These are phyloP conservation scores for Aurantiochytrium sp. DNA, from an alignment of 108 stramenopile genomes.

Conservation along the genomic window DNA sequence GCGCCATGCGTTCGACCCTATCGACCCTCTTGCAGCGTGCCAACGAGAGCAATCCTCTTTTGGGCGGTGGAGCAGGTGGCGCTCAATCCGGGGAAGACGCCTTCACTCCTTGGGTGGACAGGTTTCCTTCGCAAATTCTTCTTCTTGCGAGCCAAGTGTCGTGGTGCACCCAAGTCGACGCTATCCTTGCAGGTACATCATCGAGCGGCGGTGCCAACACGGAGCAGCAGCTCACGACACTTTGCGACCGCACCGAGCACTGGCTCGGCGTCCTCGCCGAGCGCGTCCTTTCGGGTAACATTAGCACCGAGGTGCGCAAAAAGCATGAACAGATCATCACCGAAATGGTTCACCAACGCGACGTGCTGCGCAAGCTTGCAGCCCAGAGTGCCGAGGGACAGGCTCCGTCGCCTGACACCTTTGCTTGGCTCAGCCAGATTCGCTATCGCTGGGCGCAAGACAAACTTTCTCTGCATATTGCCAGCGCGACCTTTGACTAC, in stretches of 20 bases:
- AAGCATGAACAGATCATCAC: constrained; percentile 97
- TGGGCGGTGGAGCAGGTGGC: background rate
- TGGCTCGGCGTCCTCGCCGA: constrained; percentile 79
- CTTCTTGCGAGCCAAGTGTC: constrained; percentile 79
- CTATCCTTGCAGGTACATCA: constrained; percentile 43
- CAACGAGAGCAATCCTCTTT: constrained; percentile 31
- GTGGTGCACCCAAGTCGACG: constrained; percentile 80
- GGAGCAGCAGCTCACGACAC: constrained; percentile 29
- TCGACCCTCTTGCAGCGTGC: constrained; percentile 71
- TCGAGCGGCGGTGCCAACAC: background rate
- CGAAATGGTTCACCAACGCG: constrained; percentile 91
- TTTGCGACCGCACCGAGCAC: constrained; percentile 26
- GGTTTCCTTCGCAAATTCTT: constrained; percentile 88
- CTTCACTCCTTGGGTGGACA: constrained; percentile 72
- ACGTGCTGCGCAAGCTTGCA: constrained; percentile 75
- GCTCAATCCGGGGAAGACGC: constrained; percentile 55
- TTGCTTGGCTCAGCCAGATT: constrained; percentile 82
- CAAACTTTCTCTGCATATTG: constrained; percentile 71
- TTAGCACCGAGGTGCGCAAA: constrained; percentile 72
- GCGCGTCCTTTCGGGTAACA: constrained; percentile 68
- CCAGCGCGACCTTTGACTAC: constrained; percentile 86
- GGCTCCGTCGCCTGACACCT: constrained; percentile 48
- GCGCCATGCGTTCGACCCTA: constrained; percentile 77
- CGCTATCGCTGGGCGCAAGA: constrained; percentile 74
- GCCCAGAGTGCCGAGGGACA: background rate